Base-by-base conservation (phyloP, 352 stramenopile species). In the Plasmopara muralis region DNA sequence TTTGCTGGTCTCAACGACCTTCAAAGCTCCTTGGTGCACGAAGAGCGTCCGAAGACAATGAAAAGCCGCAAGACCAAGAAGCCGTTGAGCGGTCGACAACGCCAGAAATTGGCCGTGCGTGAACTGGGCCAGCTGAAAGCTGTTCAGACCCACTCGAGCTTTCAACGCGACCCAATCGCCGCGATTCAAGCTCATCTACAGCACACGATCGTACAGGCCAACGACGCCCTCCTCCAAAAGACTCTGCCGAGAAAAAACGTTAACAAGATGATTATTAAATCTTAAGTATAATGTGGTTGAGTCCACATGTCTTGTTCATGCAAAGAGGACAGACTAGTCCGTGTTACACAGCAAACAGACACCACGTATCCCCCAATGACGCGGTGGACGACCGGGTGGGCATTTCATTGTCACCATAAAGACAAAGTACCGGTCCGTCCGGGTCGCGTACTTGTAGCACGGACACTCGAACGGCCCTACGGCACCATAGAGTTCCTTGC, bases 371-470 rank as follows among this genome's bases (percentile, higher is more conserved):
- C 84, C 87, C 95, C 95, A 99, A 65, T 98, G 94, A 30, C 87
- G 84, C 13, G 93, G 89, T 33, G 79, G 82, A 43, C 97, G 74
- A 15, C 94, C 95, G 13, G 75, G 70, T 31, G 81, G 79, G 68
- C 83, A 94, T 61, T 91, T 90, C 79, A 94, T 91, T 25, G 79
- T 94, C 42, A 98, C 92, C 72, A 95, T 97, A 51, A 98, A 98
- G 57, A 99, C 93, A 55, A 98, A 97, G 70, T 98, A 97, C 14
- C 89, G 83, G 56, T 98, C 96, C 34, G 89, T 98, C 18, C 96
- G 83, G 18, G 56, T 87, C 14, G 86, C 77, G 70, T 99, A 99
- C 80, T 98, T 98, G 86, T 99, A 99, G 52, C 96, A 91, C 30
- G 96, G 92, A 63, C 88, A 97, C 66, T 98, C 89, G 60, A 98